phyloP scores from a whole-genome alignment of 1,284 basidiomycete species.

The Schizopora paradoxa region DNA sequence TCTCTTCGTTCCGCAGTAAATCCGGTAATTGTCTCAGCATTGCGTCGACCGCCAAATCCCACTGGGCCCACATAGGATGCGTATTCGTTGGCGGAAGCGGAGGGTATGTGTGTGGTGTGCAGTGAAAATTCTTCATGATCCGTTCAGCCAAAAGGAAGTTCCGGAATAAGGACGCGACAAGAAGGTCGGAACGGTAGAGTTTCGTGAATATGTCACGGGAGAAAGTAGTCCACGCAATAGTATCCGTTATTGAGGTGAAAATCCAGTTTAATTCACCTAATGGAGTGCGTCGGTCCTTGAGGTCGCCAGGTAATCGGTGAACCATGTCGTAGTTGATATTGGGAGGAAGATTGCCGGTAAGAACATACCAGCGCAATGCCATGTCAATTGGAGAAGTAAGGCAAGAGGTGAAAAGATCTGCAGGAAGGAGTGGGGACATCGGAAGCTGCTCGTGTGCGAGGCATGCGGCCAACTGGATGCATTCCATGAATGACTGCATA shows the following conservation, averaged over 20 bases:
- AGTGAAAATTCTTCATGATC: slow-evolving; percentile 98
- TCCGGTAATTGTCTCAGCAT: slow-evolving; percentile 90
- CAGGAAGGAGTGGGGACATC: slow-evolving; percentile 93
- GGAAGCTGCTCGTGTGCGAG: slow-evolving; percentile 88
- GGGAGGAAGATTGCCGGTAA: slow-evolving; percentile 81
- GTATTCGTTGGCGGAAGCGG: slow-evolving; percentile 92
- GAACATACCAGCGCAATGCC: slow-evolving; percentile 89
- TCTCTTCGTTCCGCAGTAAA: slow-evolving; percentile 63
- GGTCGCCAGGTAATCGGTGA: slow-evolving; percentile 91
- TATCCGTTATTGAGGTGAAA: slow-evolving; percentile 98
- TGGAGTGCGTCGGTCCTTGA: slow-evolving; percentile 94
- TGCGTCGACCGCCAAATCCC: slow-evolving; percentile 97
- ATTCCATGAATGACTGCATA: slow-evolving; percentile 76
- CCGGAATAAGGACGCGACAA: slow-evolving; percentile 94
- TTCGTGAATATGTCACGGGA: slow-evolving; percentile 91
- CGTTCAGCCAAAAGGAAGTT: slow-evolving; percentile 96
- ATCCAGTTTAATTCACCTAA: slow-evolving; percentile 99
- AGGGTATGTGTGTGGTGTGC: slow-evolving; percentile 93
- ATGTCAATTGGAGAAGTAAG: slow-evolving; percentile 98
- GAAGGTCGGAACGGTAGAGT: slow-evolving; percentile 91
- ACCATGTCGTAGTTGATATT: slow-evolving; percentile 87
- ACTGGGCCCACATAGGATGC: slow-evolving; percentile 93
- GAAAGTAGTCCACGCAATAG: slow-evolving; percentile 98
- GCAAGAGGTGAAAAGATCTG: slow-evolving; percentile 96
- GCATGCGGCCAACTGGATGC: slow-evolving; percentile 95